A percentile compares a stretch with the other conserved stretches of the same genome.
phyloP scores from a whole-genome alignment of 1,284 basidiomycete genomes.

The Cronartium quercuum region DNA sequence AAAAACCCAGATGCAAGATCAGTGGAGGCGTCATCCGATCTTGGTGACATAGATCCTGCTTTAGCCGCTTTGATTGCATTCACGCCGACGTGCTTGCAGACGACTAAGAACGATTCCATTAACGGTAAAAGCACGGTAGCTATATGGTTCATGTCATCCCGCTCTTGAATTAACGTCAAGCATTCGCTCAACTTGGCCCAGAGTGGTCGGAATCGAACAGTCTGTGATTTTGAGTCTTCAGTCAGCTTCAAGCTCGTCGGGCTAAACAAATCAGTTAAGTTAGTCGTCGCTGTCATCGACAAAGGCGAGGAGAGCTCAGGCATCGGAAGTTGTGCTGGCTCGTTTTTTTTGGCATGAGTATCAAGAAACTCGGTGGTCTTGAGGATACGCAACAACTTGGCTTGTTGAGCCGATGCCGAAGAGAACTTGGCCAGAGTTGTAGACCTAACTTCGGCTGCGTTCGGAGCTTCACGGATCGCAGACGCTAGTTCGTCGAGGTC shows the following conservation, averaged over 20 bases:
- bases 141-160: slow-evolving; percentile 72
- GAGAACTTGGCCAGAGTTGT: slow-evolving; percentile 68
- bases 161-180: slow-evolving; percentile 70
- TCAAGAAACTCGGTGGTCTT: slow-evolving; percentile 97
- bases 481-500: slow-evolving; percentile 70
- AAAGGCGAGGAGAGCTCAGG: slow-evolving; percentile 19
- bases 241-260: slow-evolving; percentile 50
- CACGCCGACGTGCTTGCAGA: slow-evolving; percentile 78
- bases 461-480: slow-evolving; percentile 61
- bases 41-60: slow-evolving; percentile 54
- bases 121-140: slow-evolving; percentile 82
- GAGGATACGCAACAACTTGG: slow-evolving; percentile 80
- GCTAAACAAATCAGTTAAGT: slow-evolving; percentile 36
- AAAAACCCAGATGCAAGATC: slow-evolving; percentile 70
- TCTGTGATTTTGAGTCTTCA: slow-evolving; percentile 53
- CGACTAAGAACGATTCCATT: slow-evolving; percentile 94
- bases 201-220: slow-evolving; percentile 77
- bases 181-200: slow-evolving; percentile 83
- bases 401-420: slow-evolving; percentile 81
- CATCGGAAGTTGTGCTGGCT: slow-evolving; percentile 43
- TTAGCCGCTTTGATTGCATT: slow-evolving; percentile 46
- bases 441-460: slow-evolving; percentile 35
- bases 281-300: slow-evolving; percentile 41
- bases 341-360: slow-evolving; percentile 57
- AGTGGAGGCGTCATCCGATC: slow-evolving; percentile 63